Evolutionary conservation across 148 eudicot species (phyloP).

Genomic region (Amaranthus palmeri): DNA sequence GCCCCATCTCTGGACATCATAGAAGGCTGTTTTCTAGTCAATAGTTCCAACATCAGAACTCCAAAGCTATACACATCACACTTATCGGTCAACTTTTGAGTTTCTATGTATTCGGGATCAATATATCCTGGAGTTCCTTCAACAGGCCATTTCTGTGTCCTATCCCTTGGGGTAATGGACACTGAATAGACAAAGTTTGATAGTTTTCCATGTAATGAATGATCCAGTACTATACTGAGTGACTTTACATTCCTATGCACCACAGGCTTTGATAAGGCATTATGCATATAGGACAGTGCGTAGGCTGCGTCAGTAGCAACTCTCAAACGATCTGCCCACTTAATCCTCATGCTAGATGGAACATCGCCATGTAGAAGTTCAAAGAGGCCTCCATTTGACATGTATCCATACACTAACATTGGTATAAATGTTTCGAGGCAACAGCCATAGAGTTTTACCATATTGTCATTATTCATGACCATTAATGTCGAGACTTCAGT

Average conservation of each 20-base stretch:
- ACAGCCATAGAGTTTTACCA: conserved; percentile 28
- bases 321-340: conserved; percentile 1
- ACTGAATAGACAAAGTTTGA: conserved; percentile 22
- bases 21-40: conserved; percentile 16
- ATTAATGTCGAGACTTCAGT: conserved; percentile 23
- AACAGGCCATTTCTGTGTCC: conserved; percentile 14
- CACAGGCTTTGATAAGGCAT: conserved; percentile 23
- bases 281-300: conserved; percentile 31
- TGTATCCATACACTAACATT: conserved; percentile 17
- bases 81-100: conserved; percentile 29
- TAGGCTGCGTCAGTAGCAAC: conserved; percentile 19
- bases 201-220: conserved; percentile 11
- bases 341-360: neutral
- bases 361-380: neutral
- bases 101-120: conserved; percentile 27
- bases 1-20: conserved; percentile 7
- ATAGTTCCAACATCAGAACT: conserved; percentile 28
- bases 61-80: conserved; percentile 34
- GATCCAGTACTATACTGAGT: conserved; percentile 16
- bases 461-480: conserved; percentile 23
- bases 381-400: conserved; percentile 15
- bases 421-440: conserved; percentile 31
- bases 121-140: conserved; percentile 29
- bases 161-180: conserved; percentile 17
- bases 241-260: conserved; percentile 31